Evolutionary conservation across 192 early-diverging fungal genomes (phyloP).

Genomic region (Coemansia sp.): DNA sequence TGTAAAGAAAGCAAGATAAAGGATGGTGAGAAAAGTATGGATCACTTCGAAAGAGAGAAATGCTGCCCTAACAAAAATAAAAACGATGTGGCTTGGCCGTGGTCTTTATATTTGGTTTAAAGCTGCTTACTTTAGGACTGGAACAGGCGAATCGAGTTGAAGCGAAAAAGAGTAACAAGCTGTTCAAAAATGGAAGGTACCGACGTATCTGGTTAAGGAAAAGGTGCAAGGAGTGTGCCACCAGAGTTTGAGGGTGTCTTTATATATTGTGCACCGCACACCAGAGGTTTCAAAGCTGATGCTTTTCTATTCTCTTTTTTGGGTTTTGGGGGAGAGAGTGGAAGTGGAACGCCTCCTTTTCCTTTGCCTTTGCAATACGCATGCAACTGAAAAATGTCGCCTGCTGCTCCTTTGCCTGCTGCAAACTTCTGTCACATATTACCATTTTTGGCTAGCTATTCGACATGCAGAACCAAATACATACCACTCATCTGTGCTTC

Average conservation of each 20-base stretch:
- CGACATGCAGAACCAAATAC: neutral
- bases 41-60: neutral
- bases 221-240: neutral
- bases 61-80: neutral
- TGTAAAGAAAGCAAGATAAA: neutral
- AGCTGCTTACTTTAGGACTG: slow-evolving; percentile 1
- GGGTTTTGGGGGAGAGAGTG: neutral
- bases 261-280: neutral
- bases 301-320: neutral
- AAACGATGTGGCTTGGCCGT: slow-evolving; percentile 4
- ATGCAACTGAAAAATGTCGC: neutral
- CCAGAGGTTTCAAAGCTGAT: neutral
- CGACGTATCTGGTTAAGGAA: slow-evolving; percentile 2
- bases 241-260: neutral
- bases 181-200: slow-evolving; percentile 8
- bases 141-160: neutral
- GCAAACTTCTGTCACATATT: slow-evolving; percentile 2
- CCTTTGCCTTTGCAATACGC: neutral
- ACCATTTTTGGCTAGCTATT: slow-evolving; percentile 1
- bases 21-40: neutral
- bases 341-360: neutral
- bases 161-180: neutral
- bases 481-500: neutral
- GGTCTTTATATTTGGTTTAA: neutral
- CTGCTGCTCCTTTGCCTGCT: neutral